Base-by-base conservation (phyloP, 495 filamentous ascomycete genomes). In the Articulospora tetracladia region DNA sequence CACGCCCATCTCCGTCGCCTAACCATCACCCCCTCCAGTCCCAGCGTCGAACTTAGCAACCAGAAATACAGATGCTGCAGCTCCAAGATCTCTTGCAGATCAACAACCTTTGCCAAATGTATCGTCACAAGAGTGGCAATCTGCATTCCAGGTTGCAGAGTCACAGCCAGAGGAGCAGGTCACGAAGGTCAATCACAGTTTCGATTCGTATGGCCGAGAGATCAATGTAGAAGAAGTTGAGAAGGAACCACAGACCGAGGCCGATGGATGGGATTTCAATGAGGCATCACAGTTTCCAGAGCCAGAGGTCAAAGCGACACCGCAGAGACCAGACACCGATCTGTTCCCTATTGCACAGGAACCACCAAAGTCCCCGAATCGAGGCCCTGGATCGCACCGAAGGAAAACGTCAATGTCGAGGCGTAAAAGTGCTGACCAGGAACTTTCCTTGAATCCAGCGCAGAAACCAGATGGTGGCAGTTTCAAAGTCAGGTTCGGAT, bases 401-500 rank as follows among this genome's bases (percentile, higher is more conserved):
- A 80, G 92, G 63, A 97, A 93, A 72, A 89, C 88, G 61, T 96
- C 91, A 3, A 85, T 86, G 53, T 79, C 83, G 1, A 76, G 89
- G 57, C 78, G 88, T 60, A 82, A 81, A 46, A 79, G 83, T 57
- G 66, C 74, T 7, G 81, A 82, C 7, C 77, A 80, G 44, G 80
- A 83, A 36, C 67, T 83, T 8, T 79, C 77, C 1, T 70, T 83
- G 39, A 75, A 77, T 47, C 53, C 57, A 15, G 63, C 71, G 4
- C 71, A 79, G 20, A 83, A 79, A 66, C 75, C 79, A 3, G 89
- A 91, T 54, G 81, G 81, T 50, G 75, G 82, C 0, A 86, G 76
- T 55, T 98, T 98, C 77, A 96, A 96, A 70, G 89, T 97, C 56
- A 84, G 91, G 55, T 98, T 96, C 72, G 94, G 91, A 2, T 77